Percentiles rank a stretch among this genome's conserved stretches.
Evolutionary conservation across 2,329 filamentous ascomycete genomes (phyloP).

Genomic region (Diaporthe australafricana): DNA sequence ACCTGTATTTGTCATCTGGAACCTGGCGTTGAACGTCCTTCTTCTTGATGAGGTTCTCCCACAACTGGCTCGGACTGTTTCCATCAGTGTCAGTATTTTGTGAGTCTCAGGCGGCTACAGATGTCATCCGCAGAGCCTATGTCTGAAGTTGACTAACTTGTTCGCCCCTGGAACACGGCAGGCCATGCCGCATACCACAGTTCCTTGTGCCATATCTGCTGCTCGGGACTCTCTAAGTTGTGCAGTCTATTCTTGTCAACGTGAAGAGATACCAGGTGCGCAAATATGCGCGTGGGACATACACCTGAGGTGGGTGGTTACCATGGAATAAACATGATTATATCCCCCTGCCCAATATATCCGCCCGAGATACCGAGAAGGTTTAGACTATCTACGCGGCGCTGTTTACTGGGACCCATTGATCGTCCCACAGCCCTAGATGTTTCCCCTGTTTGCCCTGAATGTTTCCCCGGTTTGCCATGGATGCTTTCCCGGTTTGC

Average conservation of each 20-base stretch:
- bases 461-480: neutral
- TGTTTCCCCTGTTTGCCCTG: too few relatives aligned
- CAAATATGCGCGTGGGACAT: neutral
- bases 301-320: neutral
- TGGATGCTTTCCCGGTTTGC: neutral
- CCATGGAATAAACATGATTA: neutral
- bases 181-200: constrained; percentile 27
- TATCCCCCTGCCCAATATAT: neutral
- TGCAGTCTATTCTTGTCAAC: neutral
- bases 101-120: neutral
- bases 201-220: constrained; percentile 4
- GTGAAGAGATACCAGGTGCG: neutral
- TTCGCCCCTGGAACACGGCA: constrained; percentile 21
- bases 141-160: neutral
- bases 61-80: constrained; percentile 23
- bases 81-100: neutral
- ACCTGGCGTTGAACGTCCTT: constrained; percentile 38
- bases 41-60: constrained; percentile 27
- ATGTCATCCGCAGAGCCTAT: neutral
- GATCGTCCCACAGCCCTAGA: neutral
- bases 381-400: too few relatives aligned
- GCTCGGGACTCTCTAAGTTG: neutral
- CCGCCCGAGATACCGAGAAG: too few relatives aligned
- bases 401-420: neutral
- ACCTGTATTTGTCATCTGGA: constrained; percentile 44